Conservation (phyloP, 1,284 basidiomycete species). For the Cystobasidium pallidum region DNA sequence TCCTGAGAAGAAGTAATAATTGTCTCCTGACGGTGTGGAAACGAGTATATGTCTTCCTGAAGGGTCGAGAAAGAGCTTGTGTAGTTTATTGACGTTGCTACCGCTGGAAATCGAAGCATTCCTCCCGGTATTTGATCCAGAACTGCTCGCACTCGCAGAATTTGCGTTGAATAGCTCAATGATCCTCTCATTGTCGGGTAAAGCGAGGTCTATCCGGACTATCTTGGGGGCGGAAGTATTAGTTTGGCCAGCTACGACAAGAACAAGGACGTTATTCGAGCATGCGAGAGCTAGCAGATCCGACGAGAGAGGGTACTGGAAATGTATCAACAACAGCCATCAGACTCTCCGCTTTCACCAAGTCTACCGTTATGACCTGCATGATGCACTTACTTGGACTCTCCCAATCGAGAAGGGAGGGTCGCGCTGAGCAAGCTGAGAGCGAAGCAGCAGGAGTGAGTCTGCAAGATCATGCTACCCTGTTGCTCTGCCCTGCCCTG, state of each 20-base stretch:
- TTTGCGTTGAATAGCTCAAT: constrained; percentile 30
- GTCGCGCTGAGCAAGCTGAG: constrained; percentile 41
- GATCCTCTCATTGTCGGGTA: constrained; percentile 34
- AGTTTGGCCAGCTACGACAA: constrained; percentile 47
- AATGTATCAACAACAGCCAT: neutral
- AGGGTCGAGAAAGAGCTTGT: constrained; percentile 68
- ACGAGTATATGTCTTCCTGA: constrained; percentile 86
- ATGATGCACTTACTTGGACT: constrained; percentile 31
- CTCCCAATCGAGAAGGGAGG: constrained; percentile 40
- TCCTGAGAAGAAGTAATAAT: constrained; percentile 83
- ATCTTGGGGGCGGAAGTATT: constrained; percentile 45
- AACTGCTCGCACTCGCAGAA: constrained; percentile 9
- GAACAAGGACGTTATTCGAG: constrained; percentile 73
- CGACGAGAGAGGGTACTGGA: constrained; percentile 85
- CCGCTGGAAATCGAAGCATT: neutral
- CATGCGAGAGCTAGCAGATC: constrained; percentile 76
- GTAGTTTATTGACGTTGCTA: neutral
- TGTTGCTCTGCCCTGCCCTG: neutral
- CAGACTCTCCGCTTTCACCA: neutral
- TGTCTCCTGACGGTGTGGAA: constrained; percentile 84
- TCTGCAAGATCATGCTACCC: too few species aligned
- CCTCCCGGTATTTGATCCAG: neutral
- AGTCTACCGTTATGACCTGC: constrained; percentile 1
- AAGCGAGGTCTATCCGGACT: constrained; percentile 51
- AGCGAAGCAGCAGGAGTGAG: neutral